Evolutionary conservation across 768 basidiomycete species (phyloP).

Genomic region (Hygrocybe coccinea): DNA sequence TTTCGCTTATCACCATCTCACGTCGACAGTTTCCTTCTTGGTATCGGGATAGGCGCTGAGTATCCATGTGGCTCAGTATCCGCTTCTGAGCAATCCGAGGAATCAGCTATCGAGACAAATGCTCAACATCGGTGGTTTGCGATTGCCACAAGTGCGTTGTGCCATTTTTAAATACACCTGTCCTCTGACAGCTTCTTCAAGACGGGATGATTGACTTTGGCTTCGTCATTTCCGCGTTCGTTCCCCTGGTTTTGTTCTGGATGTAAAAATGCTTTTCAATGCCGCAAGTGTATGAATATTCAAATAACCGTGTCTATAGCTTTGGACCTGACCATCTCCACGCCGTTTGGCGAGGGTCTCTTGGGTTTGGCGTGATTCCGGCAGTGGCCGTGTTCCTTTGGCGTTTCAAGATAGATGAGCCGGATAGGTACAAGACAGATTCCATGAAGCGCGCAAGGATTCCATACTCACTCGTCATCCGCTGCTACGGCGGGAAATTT

Average conservation of each 20-base stretch:
- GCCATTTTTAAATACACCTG: background rate
- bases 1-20: background rate
- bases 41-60: conserved; percentile 84
- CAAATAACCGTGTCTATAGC: conserved; percentile 30
- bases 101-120: conserved; percentile 67
- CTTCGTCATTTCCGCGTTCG: conserved; percentile 74
- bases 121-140: conserved; percentile 85
- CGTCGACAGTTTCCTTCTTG: conserved; percentile 66
- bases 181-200: conserved; percentile 26
- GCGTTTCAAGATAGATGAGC: conserved; percentile 83
- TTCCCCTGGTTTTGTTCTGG: conserved; percentile 83
- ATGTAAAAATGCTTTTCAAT: conserved; percentile 48
- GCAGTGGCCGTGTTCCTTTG: conserved; percentile 79
- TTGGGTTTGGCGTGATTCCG: conserved; percentile 80
- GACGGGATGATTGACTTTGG: conserved; percentile 84
- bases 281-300: conserved; percentile 1
- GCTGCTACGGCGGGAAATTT: conserved; percentile 74
- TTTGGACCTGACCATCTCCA: conserved; percentile 76
- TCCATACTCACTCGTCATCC: conserved; percentile 72
- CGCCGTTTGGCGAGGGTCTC: conserved; percentile 81
- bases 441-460: conserved; percentile 72
- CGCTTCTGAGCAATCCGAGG: conserved; percentile 86
- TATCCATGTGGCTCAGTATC: conserved; percentile 90
- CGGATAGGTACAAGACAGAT: conserved; percentile 64
- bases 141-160: conserved; percentile 72